Percentiles rank a stretch among this genome's conserved stretches.
Conservation (phyloP, 495 filamentous ascomycete genomes). For the Penicillium arizonense region DNA sequence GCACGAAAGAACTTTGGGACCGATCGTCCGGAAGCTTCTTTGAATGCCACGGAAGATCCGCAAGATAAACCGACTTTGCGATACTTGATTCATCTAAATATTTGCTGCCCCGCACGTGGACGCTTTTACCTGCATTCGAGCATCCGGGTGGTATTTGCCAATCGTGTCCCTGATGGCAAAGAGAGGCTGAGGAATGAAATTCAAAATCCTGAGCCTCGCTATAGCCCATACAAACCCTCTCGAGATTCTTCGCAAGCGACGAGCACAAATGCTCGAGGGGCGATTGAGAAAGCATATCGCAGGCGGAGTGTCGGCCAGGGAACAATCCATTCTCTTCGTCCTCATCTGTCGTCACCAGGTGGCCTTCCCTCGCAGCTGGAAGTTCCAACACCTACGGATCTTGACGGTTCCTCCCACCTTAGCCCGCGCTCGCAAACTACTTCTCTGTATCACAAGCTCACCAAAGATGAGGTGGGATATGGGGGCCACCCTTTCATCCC, state of each 20-base stretch:
- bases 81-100: conserved; percentile 92
- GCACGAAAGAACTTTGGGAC: conserved; percentile 51
- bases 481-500: conserved; percentile 53
- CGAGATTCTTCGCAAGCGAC: conserved; percentile 33
- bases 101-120: conserved; percentile 81
- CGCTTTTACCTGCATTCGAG: conserved; percentile 89
- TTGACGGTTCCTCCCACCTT: conserved; percentile 1
- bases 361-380: conserved; percentile 22
- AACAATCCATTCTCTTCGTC: conserved; percentile 24
- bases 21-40: conserved; percentile 38
- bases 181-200: conserved; percentile 91
- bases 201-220: conserved; percentile 83
- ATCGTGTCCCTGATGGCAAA: conserved; percentile 95
- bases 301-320: conserved; percentile 56
- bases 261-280: conserved; percentile 24
- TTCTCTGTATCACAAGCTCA: conserved; percentile 62
- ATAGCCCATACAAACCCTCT: conserved; percentile 76
- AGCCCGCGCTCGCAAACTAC: conserved; percentile 8
- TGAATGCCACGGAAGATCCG: conserved; percentile 41
- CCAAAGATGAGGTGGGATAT: conserved; percentile 65
- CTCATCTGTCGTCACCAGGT: conserved; percentile 9
- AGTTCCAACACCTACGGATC: conserved; percentile 23
- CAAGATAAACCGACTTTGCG: conserved; percentile 77
- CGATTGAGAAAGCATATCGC: conserved; percentile 55
- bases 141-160: conserved; percentile 95